A percentile compares a stretch with the other conserved stretches of the same genome.
Conservation (phyloP, 2,329 filamentous ascomycete genomes). For the Paraphoma chrysanthemicola region DNA sequence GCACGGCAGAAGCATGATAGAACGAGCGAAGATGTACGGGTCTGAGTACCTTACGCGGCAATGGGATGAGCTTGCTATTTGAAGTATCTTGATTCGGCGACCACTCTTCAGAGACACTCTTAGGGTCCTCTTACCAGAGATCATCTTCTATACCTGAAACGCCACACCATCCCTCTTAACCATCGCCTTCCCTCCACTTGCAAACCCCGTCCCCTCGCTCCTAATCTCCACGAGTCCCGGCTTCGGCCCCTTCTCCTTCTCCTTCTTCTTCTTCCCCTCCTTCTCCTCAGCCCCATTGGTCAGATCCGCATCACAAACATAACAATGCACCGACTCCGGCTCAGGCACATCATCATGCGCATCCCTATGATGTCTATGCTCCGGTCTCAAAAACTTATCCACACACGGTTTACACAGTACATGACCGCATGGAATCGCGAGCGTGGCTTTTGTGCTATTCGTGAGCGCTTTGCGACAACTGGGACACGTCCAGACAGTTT, state of each 20-base stretch:
- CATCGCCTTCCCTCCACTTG: slow-evolving; percentile 81
- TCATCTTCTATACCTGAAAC: slow-evolving; percentile 64
- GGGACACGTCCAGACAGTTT: slow-evolving; percentile 71
- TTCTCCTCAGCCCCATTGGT: slow-evolving; percentile 50
- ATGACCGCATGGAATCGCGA: slow-evolving; percentile 89
- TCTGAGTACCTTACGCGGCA: too few relatives aligned
- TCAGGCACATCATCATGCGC: slow-evolving; percentile 66
- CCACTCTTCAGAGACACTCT: neutral
- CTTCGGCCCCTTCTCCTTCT: slow-evolving; percentile 67
- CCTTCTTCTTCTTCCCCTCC: slow-evolving; percentile 55
- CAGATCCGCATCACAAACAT: slow-evolving; percentile 85
- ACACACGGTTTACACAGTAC: slow-evolving; percentile 88
- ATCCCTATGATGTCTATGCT: slow-evolving; percentile 43
- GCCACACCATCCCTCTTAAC: slow-evolving; percentile 80
- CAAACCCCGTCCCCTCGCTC: slow-evolving; percentile 91
- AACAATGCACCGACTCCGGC: slow-evolving; percentile 70
- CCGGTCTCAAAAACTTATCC: slow-evolving; percentile 74
- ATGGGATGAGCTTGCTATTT: too few relatives aligned
- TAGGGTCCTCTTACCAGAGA: neutral
- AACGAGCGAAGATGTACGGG: too few relatives aligned
- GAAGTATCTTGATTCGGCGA: too few relatives aligned
- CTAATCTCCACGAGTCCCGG: slow-evolving; percentile 80
- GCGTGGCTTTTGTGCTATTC: slow-evolving; percentile 81
- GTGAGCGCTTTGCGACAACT: slow-evolving; percentile 83
- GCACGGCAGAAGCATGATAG: too few relatives aligned